Evolutionary conservation across 805 yeast genomes (phyloP).

Genomic region (Komagataella pseudopastoris): DNA sequence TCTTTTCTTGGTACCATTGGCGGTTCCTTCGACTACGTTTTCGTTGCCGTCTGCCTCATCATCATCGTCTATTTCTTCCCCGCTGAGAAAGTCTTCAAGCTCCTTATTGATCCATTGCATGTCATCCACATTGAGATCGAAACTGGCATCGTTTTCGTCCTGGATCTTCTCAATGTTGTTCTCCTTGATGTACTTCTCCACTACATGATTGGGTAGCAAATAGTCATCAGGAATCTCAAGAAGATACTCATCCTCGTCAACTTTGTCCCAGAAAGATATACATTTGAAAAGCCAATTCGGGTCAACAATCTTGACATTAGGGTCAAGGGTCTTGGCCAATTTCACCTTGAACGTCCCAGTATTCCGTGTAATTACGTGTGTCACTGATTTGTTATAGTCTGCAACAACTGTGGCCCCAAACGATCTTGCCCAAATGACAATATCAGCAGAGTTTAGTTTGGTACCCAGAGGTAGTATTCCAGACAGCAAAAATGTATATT

Average conservation of each 20-base stretch:
- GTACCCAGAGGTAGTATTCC: constrained; percentile 86
- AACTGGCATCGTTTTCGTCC: constrained; percentile 21
- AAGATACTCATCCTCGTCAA: constrained; percentile 45
- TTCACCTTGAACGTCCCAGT: constrained; percentile 78
- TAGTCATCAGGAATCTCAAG: constrained; percentile 37
- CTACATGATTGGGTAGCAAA: constrained; percentile 29
- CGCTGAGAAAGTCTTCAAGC: constrained; percentile 34
- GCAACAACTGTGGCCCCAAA: constrained; percentile 81
- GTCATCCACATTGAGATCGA: constrained; percentile 29
- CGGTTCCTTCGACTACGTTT: constrained; percentile 2
- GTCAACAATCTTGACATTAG: constrained; percentile 60
- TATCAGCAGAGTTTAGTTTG: constrained; percentile 61
- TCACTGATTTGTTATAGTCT: constrained; percentile 58
- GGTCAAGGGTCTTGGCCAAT: constrained; percentile 52
- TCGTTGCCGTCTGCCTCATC: constrained; percentile 6
- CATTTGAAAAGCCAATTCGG: constrained; percentile 91
- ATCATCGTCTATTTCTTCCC: constrained; percentile 22
- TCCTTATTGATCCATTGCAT: constrained; percentile 44
- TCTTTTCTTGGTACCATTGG: neutral
- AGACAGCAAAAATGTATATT: constrained; percentile 62
- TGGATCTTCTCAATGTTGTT: constrained; percentile 25
- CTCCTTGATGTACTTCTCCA: constrained; percentile 24
- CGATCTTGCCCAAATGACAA: constrained; percentile 82
- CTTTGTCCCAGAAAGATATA: constrained; percentile 63
- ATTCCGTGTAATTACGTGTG: constrained; percentile 78